Percentiles rank a stretch among this genome's conserved stretches.
Evolutionary conservation across 2,329 filamentous ascomycete genomes (phyloP).

Genomic region (Cercospora brassicicola): DNA sequence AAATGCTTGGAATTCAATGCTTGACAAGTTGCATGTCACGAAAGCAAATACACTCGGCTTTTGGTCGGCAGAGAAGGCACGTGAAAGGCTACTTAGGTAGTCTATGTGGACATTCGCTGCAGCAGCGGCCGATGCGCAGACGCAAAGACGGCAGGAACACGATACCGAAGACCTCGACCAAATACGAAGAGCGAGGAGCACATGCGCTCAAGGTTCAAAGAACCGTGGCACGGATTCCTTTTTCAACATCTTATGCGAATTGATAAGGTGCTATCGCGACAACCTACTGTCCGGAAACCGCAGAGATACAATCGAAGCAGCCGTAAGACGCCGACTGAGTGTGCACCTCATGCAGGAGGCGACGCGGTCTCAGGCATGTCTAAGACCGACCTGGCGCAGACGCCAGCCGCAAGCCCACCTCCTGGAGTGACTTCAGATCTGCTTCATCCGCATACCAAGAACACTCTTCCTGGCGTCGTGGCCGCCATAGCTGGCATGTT

Average conservation of each 20-base stretch:
- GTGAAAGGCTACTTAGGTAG: not conserved
- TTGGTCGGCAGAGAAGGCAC: not conserved
- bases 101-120: not conserved
- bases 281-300: too few species aligned
- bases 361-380: not conserved
- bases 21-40: not conserved
- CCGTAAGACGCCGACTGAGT: not conserved
- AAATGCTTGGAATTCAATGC: not conserved
- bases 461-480: not conserved
- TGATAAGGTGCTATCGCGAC: too few species aligned
- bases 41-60: not conserved
- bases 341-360: not conserved
- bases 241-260: too few species aligned
- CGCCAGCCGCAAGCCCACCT: not conserved
- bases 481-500: not conserved
- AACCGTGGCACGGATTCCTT: not conserved
- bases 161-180: not conserved
- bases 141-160: not conserved
- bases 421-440: not conserved
- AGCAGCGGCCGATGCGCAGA: not conserved
- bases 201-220: not conserved
- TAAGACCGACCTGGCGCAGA: not conserved
- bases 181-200: not conserved
- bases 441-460: not conserved
- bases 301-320: not conserved